Percentiles rank a stretch among this genome's conserved stretches.
Evolutionary conservation across 2,329 filamentous ascomycete species (phyloP).

Genomic region (Paecilomyces variotii): DNA sequence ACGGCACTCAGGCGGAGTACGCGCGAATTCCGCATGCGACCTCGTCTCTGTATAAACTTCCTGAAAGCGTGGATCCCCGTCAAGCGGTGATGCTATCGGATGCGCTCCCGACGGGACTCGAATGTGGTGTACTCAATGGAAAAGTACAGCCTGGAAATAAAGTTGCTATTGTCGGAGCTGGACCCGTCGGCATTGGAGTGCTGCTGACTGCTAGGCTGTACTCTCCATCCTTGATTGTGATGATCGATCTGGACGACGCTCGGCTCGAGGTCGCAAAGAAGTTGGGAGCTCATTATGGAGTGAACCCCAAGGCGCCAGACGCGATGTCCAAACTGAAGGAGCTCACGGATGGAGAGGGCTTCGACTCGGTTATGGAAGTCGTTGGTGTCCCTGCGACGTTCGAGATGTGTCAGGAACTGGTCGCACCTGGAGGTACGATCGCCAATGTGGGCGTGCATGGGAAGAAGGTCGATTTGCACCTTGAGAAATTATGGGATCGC

Average conservation of each 20-base stretch:
- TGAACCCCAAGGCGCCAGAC: constrained; percentile 33
- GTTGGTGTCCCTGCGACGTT: constrained; percentile 49
- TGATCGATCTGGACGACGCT: constrained; percentile 44
- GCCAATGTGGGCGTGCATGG: constrained; percentile 55
- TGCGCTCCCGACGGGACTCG: constrained; percentile 49
- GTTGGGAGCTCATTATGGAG: constrained; percentile 42
- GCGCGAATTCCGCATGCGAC: constrained; percentile 46
- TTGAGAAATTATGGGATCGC: constrained; percentile 48
- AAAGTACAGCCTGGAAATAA: constrained; percentile 45
- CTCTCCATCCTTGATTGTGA: constrained; percentile 44
- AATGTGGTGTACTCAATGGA: constrained; percentile 47
- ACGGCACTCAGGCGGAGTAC: constrained; percentile 49
- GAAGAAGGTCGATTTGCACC: constrained; percentile 42
- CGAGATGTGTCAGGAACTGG: constrained; percentile 45
- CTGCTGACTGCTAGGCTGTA: constrained; percentile 50
- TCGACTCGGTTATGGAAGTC: constrained; percentile 51
- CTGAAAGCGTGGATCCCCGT: constrained; percentile 33
- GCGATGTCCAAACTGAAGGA: constrained; percentile 32
- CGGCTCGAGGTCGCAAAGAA: constrained; percentile 41
- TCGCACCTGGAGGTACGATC: constrained; percentile 47
- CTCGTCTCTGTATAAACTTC: constrained; percentile 38
- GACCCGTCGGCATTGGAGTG: constrained; percentile 49
- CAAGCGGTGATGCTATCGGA: constrained; percentile 46
- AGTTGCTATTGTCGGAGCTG: constrained; percentile 49
- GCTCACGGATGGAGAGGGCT: constrained; percentile 45